These are phyloP conservation scores for Arthrocladium fulminans DNA, from an alignment of 2,329 filamentous ascomycete genomes.

Conservation along the genomic window DNA sequence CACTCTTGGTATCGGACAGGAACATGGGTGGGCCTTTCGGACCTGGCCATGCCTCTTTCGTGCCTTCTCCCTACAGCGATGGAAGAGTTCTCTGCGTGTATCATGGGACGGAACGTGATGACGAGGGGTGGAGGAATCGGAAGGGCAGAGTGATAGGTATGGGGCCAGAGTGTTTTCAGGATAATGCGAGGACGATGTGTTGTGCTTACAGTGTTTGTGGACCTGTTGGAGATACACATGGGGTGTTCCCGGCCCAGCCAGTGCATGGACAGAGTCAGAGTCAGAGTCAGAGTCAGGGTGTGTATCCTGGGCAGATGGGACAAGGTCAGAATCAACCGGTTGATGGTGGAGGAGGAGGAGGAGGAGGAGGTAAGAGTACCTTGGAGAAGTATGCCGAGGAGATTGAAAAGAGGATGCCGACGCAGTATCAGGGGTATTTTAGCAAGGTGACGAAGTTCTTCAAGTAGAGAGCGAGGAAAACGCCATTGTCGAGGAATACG, in stretches of 20 bases:
- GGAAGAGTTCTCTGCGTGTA: constrained; percentile 20
- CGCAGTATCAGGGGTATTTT: constrained; percentile 7
- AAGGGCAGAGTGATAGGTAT: constrained; percentile 18
- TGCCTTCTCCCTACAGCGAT: constrained; percentile 12
- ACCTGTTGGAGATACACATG: neutral
- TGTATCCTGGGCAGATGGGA: neutral
- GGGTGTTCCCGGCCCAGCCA: neutral
- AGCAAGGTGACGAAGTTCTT: constrained; percentile 8
- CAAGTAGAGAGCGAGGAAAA: constrained; percentile 3
- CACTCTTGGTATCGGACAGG: constrained; percentile 16
- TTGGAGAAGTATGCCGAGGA: constrained; percentile 6
- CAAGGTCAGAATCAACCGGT: neutral
- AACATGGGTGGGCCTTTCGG: constrained; percentile 18
- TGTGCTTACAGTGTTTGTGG: constrained; percentile 13
- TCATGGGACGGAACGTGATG: constrained; percentile 18
- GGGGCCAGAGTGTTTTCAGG: constrained; percentile 11
- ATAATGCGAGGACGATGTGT: constrained; percentile 13
- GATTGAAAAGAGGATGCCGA: constrained; percentile 8
- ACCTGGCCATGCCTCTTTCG: constrained; percentile 22
- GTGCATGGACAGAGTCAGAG: neutral
- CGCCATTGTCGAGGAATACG: no score
- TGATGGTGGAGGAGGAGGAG: neutral
- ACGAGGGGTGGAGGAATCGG: constrained; percentile 21
- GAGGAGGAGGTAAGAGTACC: neutral
- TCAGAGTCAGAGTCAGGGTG: neutral